Evolutionary conservation across 768 basidiomycete genomes (phyloP), one percentile per base, ranked within the genome.

Genomic region (Leccinum ochraceum): DNA sequence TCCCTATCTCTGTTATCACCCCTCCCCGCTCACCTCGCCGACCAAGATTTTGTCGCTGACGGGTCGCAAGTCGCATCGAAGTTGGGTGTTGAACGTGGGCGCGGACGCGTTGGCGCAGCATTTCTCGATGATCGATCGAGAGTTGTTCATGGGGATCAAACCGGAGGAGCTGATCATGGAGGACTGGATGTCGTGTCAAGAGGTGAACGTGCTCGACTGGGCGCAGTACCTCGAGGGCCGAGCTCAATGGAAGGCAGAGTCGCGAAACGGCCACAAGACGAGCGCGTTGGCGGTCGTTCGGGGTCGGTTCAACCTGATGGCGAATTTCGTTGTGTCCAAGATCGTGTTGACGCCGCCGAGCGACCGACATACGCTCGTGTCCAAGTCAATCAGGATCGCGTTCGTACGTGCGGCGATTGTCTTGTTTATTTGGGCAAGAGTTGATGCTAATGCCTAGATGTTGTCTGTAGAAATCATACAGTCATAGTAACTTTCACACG

Each of bases 111-210:
- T 97, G 36, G 89, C 89, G 1, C 81, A 86, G 56, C 90, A 94
- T 66, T 90, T 95, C 67, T 82, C 89, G 7, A 88, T 93, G 82
- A 93, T 96, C 63, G 94, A 96, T 63, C 83, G 91, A 26, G 86
- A n/a, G n/a, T n/a, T n/a, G n/a, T n/a, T n/a, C n/a, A n/a, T n/a
- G n/a, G n/a, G n/a, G n/a, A n/a, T n/a, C n/a, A n/a, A n/a, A n/a
- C n/a, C n/a, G n/a, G n/a, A n/a, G n/a, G n/a, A n/a, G n/a, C n/a
- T n/a, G n/a, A n/a, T n/a, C n/a, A n/a, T n/a, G n/a, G n/a, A n/a
- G n/a, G n/a, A 89, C 42, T 89, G 88, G 88, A 79, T 81, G 72
- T 79, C 80, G 10, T 80, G 82, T 53, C 79, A 83, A 58, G 88
- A 80, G 32, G 81, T 84, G 11, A 82, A 91, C 65, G 82, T 90